Evolutionary conservation across 1,284 basidiomycete genomes (phyloP), one percentile per base, ranked within the genome.

Genomic region (Melampsora americana): DNA sequence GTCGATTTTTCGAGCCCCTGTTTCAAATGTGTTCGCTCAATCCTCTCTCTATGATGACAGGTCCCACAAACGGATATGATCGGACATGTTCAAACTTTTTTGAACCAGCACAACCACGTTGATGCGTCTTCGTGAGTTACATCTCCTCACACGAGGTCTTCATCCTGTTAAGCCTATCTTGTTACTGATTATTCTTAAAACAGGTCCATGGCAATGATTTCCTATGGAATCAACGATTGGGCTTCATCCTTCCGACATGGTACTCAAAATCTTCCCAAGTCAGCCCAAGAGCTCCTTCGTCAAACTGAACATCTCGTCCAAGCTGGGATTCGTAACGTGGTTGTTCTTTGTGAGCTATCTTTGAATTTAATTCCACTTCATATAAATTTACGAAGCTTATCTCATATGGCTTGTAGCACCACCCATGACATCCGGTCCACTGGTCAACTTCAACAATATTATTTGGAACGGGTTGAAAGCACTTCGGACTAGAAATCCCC

Each of bases 221-320:
- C 60, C 42, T 70, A 60, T n/a, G 69, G 69, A 26, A 61, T 70
- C 50, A 70, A 70, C 32, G 69, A 70, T 42, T 70, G 60, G 39
- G 30, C 69, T 3, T 53, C 69, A 23, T 26, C 53, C 26, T 39
- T 12, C 4, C 50, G 53, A 56, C 53, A 42, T 39, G 69, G 69
- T 20, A 35, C 69, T 20, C 50, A 53, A 14, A 70, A 18, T 5
- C 28, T 70, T 14, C 16, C 39, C 7, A n/a, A 70, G 30, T 14
- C 56, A 4, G 69, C 5, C 11, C 35, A 61, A 42, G 53, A 70
- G 11, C 69, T 70, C 12, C 2, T 62, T 32, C 44, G 59, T 46
- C 69, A 70, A 42, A 61, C 69, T 16, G 59, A 61, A 12, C 69
- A 30, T 28, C 39, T 70, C 20, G 44, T 70, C 14, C 32, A 46